These are phyloP conservation scores for Saccharomycopsis babjevae DNA, from an alignment of 805 yeast genomes.

Conservation along the genomic window DNA sequence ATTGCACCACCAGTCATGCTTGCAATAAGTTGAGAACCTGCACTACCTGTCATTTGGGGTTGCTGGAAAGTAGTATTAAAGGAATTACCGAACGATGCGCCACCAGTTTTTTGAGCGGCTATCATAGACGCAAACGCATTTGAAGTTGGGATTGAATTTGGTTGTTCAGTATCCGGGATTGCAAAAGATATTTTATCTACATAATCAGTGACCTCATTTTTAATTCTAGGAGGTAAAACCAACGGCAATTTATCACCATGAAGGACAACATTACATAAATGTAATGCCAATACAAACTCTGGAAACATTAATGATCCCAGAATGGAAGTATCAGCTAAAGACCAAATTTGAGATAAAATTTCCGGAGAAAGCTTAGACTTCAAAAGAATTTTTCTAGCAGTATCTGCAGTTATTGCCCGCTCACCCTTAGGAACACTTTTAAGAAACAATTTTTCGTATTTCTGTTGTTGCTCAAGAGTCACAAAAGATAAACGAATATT, in stretches of 20 bases:
- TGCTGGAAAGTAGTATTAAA: constrained; percentile 28
- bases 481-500: constrained; percentile 73
- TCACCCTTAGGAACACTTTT: constrained; percentile 54
- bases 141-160: constrained; percentile 13
- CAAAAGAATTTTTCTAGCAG: constrained; percentile 70
- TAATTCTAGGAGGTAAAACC: constrained; percentile 58
- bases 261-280: constrained; percentile 67
- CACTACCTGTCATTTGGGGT: constrained; percentile 30
- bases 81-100: constrained; percentile 9
- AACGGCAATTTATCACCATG: constrained; percentile 73
- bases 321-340: constrained; percentile 76
- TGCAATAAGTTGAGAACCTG: constrained; percentile 26
- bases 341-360: constrained; percentile 81
- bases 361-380: constrained; percentile 70
- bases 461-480: constrained; percentile 74
- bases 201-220: constrained; percentile 78
- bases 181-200: constrained; percentile 80
- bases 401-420: constrained; percentile 48
- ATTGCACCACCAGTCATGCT: constrained; percentile 28
- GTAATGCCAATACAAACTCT: constrained; percentile 87
- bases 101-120: constrained; percentile 25
- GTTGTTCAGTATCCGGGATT: constrained; percentile 30
- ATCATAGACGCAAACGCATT: constrained; percentile 32
- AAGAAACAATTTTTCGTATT: constrained; percentile 77
- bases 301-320: constrained; percentile 85